Percentiles rank a stretch among this genome's conserved stretches.
Evolutionary conservation across 2,329 filamentous ascomycete genomes (phyloP).

Genomic region (Tricladium varicosporioides): DNA sequence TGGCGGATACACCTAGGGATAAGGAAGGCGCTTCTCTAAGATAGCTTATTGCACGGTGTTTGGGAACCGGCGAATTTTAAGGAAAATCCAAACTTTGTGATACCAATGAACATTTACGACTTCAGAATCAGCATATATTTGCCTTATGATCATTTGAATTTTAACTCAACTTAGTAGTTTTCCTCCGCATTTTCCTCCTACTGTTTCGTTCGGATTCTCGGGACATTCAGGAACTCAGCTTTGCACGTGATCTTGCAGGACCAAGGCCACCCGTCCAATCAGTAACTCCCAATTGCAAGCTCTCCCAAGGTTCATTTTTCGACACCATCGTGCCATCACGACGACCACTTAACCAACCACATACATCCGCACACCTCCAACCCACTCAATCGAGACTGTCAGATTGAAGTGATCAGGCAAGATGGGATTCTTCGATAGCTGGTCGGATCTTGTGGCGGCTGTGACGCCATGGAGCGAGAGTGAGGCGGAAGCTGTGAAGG

Average conservation of each 20-base stretch:
- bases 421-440: conserved; percentile 68
- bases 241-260: conserved; percentile 1
- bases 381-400: neutral
- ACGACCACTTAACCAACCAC: conserved; percentile 6
- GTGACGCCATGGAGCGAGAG: conserved; percentile 63
- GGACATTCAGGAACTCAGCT: neutral
- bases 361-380: neutral
- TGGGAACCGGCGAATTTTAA: neutral
- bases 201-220: neutral
- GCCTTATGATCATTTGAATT: no score
- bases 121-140: neutral
- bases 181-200: no score
- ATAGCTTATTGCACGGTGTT: neutral
- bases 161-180: no score
- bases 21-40: neutral
- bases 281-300: conserved; percentile 25
- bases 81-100: neutral
- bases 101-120: neutral
- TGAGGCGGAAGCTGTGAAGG: conserved; percentile 52
- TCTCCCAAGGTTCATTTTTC: conserved; percentile 16
- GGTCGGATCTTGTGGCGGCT: conserved; percentile 63
- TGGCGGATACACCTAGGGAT: neutral
- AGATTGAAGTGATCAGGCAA: conserved; percentile 13
- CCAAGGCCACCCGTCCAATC: conserved; percentile 25
- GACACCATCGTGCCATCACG: neutral